Percentiles rank a stretch among this genome's conserved stretches.
Evolutionary conservation across 306 rosid species (phyloP).

Genomic region (Glycine tomentella): DNA sequence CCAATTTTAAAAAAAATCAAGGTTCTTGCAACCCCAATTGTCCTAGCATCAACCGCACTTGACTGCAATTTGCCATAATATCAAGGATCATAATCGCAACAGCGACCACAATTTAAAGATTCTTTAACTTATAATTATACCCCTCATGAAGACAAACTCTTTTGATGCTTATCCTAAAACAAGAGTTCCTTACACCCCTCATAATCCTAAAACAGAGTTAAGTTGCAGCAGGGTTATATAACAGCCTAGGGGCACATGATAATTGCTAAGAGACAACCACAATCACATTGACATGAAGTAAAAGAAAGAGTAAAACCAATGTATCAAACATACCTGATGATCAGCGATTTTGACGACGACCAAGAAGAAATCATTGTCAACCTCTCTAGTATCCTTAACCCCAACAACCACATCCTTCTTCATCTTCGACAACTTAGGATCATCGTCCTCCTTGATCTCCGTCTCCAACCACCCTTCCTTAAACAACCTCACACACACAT

Average conservation of each 20-base stretch:
- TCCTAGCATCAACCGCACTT: too few relatives aligned
- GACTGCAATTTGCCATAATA: too few relatives aligned
- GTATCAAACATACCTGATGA: slow-evolving; percentile 81
- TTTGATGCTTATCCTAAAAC: background rate
- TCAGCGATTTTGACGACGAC: slow-evolving; percentile 88
- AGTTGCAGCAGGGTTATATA: too few relatives aligned
- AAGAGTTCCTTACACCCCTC: too few relatives aligned
- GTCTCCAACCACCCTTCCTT: slow-evolving; percentile 86
- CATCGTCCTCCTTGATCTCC: slow-evolving; percentile 71
- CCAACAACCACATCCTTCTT: slow-evolving; percentile 97
- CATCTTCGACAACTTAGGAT: slow-evolving; percentile 89
- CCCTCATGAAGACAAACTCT: slow-evolving; percentile 17
- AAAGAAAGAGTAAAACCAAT: background rate
- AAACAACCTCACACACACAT: slow-evolving; percentile 76
- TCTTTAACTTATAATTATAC: background rate
- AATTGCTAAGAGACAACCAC: slow-evolving; percentile 2
- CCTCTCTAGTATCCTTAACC: slow-evolving; percentile 84
- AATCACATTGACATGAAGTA: background rate
- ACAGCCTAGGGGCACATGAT: background rate
- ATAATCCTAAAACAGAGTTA: too few relatives aligned
- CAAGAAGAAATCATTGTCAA: slow-evolving; percentile 97
- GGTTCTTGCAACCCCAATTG: too few relatives aligned
- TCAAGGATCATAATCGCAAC: too few relatives aligned
- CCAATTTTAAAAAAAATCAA: too few relatives aligned
- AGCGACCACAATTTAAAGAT: too few relatives aligned